Evolutionary conservation across 148 eudicot species (phyloP), one percentile per base, ranked within the genome.

Genomic region (Amaranthus palmeri): DNA sequence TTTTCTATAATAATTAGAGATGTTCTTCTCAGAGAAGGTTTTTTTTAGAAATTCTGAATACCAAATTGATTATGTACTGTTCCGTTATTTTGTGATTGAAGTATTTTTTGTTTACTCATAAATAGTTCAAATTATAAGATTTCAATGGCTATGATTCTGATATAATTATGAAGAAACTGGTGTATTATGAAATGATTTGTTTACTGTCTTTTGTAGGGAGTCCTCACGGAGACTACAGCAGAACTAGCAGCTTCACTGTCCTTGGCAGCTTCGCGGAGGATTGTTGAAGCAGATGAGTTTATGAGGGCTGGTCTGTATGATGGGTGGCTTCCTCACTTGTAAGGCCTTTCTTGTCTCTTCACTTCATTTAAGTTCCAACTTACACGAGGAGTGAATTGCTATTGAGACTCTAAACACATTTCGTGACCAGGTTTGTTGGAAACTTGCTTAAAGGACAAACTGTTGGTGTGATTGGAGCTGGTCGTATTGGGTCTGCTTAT

Each of bases 301-400:
- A 95, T 92, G 97, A 89, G 99, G 78, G 96, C 82, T 78, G 99
- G 99, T 61, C 80, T 85, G 67, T 95, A 92, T 65, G 99, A 92
- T 66, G 99, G 99, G 85, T 95, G 99, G 99, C 97, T 95, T 76
- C 99, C 99, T 47, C 83, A 95, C 81, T 72, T 95, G 99, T 95
- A 90, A 76, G 90, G 54, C 51, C 50, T 11, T 67, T 72, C 8
- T 55, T 15, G 17, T 54, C 7, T 43, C 9, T 17, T 4, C 50
- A 56, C 41, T 66, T 47, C 54, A 13, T 3, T 58, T n/a, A 8
- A 57, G 36, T 44, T 57, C 74, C 74, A 36, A 62, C 40, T 41
- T 69, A 42, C 44, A 7, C 4, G 18, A 45, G 70, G 4, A 13
- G 50, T 5, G 55, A 50, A 52, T 10, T 13, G 7, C 10, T 17